Evolutionary conservation across 176 grass and related monocot genomes (phyloP).

Genomic region (Cenchrus fungigraminus): DNA sequence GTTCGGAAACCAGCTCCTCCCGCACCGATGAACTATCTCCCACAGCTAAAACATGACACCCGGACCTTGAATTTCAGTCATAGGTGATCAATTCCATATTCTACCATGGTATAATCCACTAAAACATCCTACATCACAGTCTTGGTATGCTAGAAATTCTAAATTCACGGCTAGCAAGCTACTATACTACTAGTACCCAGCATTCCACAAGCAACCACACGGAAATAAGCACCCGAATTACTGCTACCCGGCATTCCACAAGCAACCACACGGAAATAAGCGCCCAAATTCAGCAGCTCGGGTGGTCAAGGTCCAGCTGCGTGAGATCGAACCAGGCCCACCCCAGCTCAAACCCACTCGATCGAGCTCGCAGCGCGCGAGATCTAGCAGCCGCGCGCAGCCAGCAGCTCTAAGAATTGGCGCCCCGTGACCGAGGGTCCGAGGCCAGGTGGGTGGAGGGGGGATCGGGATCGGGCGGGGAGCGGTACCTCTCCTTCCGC

Average conservation of each 20-base stretch:
- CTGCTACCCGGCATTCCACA: conserved; percentile 12
- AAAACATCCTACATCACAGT: not conserved
- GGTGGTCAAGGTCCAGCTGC: not conserved
- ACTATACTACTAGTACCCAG: not conserved
- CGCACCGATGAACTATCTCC: not conserved
- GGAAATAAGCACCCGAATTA: conserved; percentile 1
- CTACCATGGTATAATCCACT: not conserved
- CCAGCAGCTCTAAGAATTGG: not conserved
- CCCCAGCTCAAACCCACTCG: conserved; percentile 19
- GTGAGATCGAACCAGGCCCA: conserved; percentile 26
- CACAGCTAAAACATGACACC: not conserved
- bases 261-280: not conserved
- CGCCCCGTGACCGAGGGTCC: not conserved
- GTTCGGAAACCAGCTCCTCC: not conserved
- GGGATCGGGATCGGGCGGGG: conserved; percentile 10
- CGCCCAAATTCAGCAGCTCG: conserved; percentile 15
- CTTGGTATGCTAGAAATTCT: not conserved
- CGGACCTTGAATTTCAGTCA: not conserved
- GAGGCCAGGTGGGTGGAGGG: too few relatives aligned
- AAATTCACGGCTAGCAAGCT: not conserved
- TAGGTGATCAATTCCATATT: not conserved
- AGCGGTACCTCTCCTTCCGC: conserved; percentile 79
- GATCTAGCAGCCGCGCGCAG: conserved; percentile 37
- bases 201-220: conserved; percentile 16
- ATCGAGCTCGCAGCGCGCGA: conserved; percentile 48